Conservation (phyloP, 306 rosid genomes). For the Vigna hirtella region DNA sequence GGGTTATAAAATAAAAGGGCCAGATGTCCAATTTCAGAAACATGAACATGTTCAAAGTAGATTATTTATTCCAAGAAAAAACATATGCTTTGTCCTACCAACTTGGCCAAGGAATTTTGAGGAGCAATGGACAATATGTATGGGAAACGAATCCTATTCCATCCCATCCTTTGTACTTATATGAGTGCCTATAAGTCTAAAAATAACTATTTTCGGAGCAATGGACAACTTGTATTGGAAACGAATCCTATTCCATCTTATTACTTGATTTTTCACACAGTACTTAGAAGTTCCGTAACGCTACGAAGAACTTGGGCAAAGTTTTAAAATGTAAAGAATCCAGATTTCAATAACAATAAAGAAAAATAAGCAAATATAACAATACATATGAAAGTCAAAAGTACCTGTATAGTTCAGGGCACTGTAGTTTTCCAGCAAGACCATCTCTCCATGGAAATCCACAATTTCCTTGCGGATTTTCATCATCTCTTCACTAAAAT, state of each 20-base stretch:
- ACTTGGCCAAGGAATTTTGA: conserved; percentile 42
- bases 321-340: conserved; percentile 25
- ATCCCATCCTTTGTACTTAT: conserved; percentile 12
- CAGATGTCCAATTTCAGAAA: conserved; percentile 31
- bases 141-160: conserved; percentile 42
- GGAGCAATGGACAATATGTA: conserved; percentile 38
- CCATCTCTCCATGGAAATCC: conserved; percentile 99
- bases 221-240: conserved; percentile 40
- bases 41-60: conserved; percentile 36
- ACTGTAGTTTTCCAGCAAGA: conserved; percentile 92
- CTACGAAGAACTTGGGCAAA: conserved; percentile 24
- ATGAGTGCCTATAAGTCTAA: conserved; percentile 25
- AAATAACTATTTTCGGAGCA: conserved; percentile 33
- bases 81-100: conserved; percentile 41
- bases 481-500: conserved; percentile 72
- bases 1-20: conserved; percentile 13
- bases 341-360: conserved; percentile 22
- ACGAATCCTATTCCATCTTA: conserved; percentile 39
- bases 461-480: conserved; percentile 90
- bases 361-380: background rate
- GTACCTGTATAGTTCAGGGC: conserved; percentile 97
- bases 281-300: conserved; percentile 33
- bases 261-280: conserved; percentile 16
- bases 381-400: conserved; percentile 11
- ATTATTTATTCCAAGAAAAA: conserved; percentile 37